Percentiles rank a stretch among this genome's conserved stretches.
phyloP scores from a whole-genome alignment of 2,329 filamentous ascomycete genomes.

The Cercospora nicotianae region DNA sequence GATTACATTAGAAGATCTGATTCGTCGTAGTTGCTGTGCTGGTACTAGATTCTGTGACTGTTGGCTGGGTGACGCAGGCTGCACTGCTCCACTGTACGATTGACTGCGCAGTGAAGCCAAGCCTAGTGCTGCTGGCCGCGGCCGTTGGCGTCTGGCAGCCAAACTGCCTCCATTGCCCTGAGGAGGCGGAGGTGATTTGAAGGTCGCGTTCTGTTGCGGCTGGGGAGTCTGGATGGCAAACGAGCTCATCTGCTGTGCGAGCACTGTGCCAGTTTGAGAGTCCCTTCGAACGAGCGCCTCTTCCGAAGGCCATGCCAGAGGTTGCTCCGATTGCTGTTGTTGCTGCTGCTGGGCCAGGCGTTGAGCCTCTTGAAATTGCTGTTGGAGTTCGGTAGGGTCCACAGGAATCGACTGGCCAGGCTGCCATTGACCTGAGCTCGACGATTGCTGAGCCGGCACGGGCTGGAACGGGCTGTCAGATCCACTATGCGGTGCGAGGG shows the following conservation, averaged over 20 bases:
- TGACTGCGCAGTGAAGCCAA: constrained; percentile 46
- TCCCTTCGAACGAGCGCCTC: constrained; percentile 36
- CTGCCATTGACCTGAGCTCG: constrained; percentile 37
- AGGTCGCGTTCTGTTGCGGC: constrained; percentile 31
- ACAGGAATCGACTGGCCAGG: constrained; percentile 41
- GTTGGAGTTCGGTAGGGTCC: constrained; percentile 37
- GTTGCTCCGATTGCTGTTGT: constrained; percentile 31
- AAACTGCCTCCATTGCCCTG: constrained; percentile 38
- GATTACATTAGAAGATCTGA: constrained; percentile 50
- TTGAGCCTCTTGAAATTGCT: constrained; percentile 38
- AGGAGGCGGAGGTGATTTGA: constrained; percentile 41
- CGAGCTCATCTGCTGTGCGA: constrained; percentile 40
- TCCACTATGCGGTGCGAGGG: constrained; percentile 21
- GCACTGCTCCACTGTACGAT: constrained; percentile 37
- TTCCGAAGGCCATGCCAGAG: constrained; percentile 37
- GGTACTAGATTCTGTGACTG: constrained; percentile 64
- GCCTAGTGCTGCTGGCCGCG: constrained; percentile 46
- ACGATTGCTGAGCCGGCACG: constrained; percentile 16
- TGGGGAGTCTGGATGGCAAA: constrained; percentile 39
- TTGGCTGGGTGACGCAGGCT: constrained; percentile 44
- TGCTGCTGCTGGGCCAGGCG: constrained; percentile 23
- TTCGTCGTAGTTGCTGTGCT: constrained; percentile 62
- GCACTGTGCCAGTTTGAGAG: constrained; percentile 35
- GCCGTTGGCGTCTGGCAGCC: constrained; percentile 41
- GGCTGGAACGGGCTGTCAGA: constrained; percentile 19